Percentiles rank a stretch among this genome's conserved stretches.
These are phyloP conservation scores for Fragilariopsis cylindrus DNA, from an alignment of 108 stramenopile species.

Conservation along the genomic window DNA sequence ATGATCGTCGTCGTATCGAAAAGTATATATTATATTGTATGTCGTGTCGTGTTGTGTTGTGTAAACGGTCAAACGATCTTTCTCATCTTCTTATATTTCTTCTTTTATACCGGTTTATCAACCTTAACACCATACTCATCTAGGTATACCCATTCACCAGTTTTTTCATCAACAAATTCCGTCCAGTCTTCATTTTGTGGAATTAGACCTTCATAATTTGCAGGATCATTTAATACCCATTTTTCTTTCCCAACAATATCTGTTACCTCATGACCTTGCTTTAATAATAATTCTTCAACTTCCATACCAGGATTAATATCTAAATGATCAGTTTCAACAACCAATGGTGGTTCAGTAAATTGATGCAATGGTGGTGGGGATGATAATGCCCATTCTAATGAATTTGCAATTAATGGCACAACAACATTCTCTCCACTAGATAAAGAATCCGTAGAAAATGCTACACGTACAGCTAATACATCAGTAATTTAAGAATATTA, in stretches of 20 bases:
- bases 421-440: conserved; percentile 82
- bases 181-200: conserved; percentile 89
- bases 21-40: too few species aligned
- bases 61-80: background rate
- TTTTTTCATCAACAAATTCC: conserved; percentile 88
- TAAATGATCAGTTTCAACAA: conserved; percentile 91
- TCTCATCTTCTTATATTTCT: background rate
- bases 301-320: conserved; percentile 80
- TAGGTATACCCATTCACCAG: conserved; percentile 82
- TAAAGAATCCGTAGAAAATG: conserved; percentile 47
- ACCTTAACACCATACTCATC: conserved; percentile 78
- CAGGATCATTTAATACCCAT: conserved; percentile 84
- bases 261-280: conserved; percentile 80
- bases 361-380: conserved; percentile 96
- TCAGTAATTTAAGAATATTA: background rate
- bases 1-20: too few species aligned
- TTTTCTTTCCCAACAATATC: conserved; percentile 87
- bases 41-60: too few species aligned
- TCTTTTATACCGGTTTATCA: conserved; percentile 19
- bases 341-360: conserved; percentile 97
- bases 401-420: conserved; percentile 88
- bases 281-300: conserved; percentile 78
- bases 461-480: conserved; percentile 30
- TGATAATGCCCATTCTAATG: conserved; percentile 95
- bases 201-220: conserved; percentile 84